Evolutionary conservation across 148 eudicot genomes (phyloP).

Genomic region (Fagopyrum esculentum): DNA sequence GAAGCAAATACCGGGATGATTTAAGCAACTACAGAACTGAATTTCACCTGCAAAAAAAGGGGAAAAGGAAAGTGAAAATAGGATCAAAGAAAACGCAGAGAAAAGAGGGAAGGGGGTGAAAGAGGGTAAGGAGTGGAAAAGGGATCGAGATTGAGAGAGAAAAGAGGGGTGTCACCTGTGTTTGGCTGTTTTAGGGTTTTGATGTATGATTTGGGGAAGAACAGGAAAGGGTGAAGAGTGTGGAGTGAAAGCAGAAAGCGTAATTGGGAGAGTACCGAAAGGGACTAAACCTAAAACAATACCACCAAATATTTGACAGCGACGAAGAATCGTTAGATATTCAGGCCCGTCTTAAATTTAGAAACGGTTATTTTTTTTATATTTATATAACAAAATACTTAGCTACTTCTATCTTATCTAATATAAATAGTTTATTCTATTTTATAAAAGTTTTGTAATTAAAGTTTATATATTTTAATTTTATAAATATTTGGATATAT

Average conservation of each 20-base stretch:
- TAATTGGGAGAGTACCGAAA: neutral
- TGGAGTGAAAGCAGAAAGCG: neutral
- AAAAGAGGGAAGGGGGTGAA: neutral
- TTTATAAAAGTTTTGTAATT: too few species aligned
- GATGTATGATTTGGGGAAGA: slow-evolving; percentile 9
- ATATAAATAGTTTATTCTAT: too few species aligned
- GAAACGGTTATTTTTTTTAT: too few species aligned
- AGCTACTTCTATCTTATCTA: too few species aligned
- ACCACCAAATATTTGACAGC: too few species aligned
- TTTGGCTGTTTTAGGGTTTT: slow-evolving; percentile 7
- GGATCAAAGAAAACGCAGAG: neutral
- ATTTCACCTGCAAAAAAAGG: slow-evolving; percentile 6
- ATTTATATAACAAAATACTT: too few species aligned
- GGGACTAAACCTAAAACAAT: too few species aligned
- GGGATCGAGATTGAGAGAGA: neutral
- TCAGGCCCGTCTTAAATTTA: too few species aligned
- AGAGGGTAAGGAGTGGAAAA: neutral
- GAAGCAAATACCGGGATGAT: neutral
- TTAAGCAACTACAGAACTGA: neutral
- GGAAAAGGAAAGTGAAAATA: neutral
- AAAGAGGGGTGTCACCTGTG: neutral
- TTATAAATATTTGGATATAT: too few species aligned
- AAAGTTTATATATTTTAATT: too few species aligned
- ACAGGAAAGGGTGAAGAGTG: neutral
- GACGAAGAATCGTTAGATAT: too few species aligned